Conservation (phyloP, 148 eudicot species). For the Linanthus parryae region DNA sequence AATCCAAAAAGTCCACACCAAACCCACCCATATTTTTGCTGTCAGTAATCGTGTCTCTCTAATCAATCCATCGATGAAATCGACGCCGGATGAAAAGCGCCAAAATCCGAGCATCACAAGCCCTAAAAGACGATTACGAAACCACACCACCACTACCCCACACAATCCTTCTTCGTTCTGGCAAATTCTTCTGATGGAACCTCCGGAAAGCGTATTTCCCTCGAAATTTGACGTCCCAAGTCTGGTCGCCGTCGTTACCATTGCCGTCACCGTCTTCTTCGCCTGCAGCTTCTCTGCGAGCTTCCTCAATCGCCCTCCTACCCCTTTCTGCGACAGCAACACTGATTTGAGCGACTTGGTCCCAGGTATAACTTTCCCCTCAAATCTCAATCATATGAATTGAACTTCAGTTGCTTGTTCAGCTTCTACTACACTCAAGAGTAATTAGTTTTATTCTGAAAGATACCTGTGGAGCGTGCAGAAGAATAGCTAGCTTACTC, state of each 20-base stretch:
- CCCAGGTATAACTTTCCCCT: constrained; percentile 41
- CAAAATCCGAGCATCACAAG: too few species aligned
- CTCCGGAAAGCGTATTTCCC: constrained; percentile 50
- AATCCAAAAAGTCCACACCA: too few species aligned
- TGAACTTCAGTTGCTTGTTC: too few species aligned
- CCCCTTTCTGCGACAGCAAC: constrained; percentile 59
- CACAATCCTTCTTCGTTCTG: constrained; percentile 19
- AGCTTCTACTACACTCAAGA: too few species aligned
- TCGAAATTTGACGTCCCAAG: constrained; percentile 47
- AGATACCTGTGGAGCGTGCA: too few species aligned
- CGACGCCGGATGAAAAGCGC: too few species aligned
- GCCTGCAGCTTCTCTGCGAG: constrained; percentile 28
- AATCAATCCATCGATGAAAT: too few species aligned
- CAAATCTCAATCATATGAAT: neutral
- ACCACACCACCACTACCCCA: constrained; percentile 7
- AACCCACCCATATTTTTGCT: too few species aligned
- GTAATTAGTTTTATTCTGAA: too few species aligned
- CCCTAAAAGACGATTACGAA: too few species aligned
- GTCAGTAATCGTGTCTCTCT: too few species aligned
- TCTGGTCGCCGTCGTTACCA: constrained; percentile 44
- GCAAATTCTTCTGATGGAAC: constrained; percentile 27
- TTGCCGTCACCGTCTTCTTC: constrained; percentile 50
- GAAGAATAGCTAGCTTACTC: too few species aligned
- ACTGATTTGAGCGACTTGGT: constrained; percentile 28
- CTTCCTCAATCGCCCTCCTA: constrained; percentile 22